Base-by-base conservation (phyloP, 345 rosid species). In the Eutrema yunnanense region DNA sequence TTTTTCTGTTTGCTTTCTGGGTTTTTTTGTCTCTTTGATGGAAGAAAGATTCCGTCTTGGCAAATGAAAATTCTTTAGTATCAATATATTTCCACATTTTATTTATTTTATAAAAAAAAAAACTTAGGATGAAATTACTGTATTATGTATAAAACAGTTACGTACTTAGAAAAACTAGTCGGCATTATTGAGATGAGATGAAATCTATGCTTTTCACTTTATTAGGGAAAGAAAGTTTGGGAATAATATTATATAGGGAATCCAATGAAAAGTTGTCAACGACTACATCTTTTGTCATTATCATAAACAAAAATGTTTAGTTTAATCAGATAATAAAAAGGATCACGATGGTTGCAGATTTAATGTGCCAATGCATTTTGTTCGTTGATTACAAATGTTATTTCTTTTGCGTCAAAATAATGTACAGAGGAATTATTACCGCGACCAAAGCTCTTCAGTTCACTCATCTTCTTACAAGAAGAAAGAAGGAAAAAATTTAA, bases 1-100 rank as follows among this genome's bases (percentile, higher is more conserved):
- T 72, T 72, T 37, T 48, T 61, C 62, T 73, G 63, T 76, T 71
- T 71, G 78, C 74, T 81, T 74, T 82, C 74, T 68, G 72, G 59
- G 73, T 56, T 70, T 64, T 16, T 19, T 76, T 84, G 73, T 81
- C 72, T 71, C 69, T 75, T 71, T 79, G 75, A 78, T 66, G 73
- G 81, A 51, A 81, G 77, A 83, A 82, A 84, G 87, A 86, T 82
- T 85, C 87, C 85, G 83, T 66, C 65, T 84, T 69, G 40, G 73
- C 77, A 75, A 75, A 57, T 78, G 77, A 65, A 50, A 72, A 63
- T 64, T 71, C 36, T 49, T 47, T 56, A 32, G 29, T 13, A 54
- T 69, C 57, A 44, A 69, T 19, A 30, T 37, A 46, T 38, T 9
- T 76, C 19, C 16, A 58, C 61, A 67, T 49, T 66, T 66, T 66